Base-by-base conservation (phyloP, 208 protist species). In the Balamuthia mandrillaris region DNA sequence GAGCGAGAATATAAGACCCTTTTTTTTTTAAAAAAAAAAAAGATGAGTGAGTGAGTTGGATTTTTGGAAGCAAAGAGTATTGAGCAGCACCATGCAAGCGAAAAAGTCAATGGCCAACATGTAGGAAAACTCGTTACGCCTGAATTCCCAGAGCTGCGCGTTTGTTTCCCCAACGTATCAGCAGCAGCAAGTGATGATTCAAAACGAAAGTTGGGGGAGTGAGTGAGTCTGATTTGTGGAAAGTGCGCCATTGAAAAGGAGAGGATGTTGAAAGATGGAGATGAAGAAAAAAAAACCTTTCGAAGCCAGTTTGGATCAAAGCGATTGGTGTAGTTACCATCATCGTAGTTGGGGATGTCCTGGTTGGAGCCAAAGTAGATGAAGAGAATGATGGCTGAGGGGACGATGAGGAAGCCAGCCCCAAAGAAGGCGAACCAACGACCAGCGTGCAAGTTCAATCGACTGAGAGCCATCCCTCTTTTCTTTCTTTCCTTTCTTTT, bases 51-150 rank as follows among this genome's bases (percentile, higher is more conserved):
- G 10, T 10, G 10, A 21, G 5, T 35, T 49, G 37, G 21, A n/a
- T 16, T 37, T 10, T 16, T 29, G 39, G 52, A 49, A 24, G 1
- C 14, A 27, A 2, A 31, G 39, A 14, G 47, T n/a, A 9, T 7
- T 10, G 35, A 31, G 2, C 10, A 31, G 29, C 56, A 77, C 68
- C 12, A 47, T 47, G 42, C 68, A 77, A 41, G 56, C 68, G 21
- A 77, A 77, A 47, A 77, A 77, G 39, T 77, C 68, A 27, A 77
- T 77, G 27, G 68, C 68, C 7, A 77, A 47, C 42, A 77, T 14
- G 27, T 77, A 37, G 24, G 68, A 77, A 27, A 77, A 77, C 18
- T 41, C 56, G 27, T 41, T 58, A 33, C 68, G 68, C 5, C 68
- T 6, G 24, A 58, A 77, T 7, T 77, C 45, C 68, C 68, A 77